Evolutionary conservation across 331 rosid genomes (phyloP), one percentile per base, ranked within the genome.

Genomic region (Ulmus americana): DNA sequence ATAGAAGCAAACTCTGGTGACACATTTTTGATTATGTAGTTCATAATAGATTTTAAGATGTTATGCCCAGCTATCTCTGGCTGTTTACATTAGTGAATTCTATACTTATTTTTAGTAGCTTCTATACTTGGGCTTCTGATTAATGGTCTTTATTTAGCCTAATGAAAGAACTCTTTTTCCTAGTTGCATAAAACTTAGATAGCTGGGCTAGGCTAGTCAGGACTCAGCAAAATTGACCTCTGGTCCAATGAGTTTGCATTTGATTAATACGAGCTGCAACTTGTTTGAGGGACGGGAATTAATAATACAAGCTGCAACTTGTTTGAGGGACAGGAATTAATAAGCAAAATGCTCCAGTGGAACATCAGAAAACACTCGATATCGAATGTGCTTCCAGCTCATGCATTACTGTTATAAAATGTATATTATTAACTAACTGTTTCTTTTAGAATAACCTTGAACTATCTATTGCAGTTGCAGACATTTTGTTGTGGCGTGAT

Each of bases 401-500:
- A 41, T 14, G 10, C 35, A n/a, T 6, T n/a, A 55, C 18, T 50
- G 63, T 61, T 54, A 67, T 39, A 42, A 47, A 61, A 20, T 45
- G 1, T 65, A 38, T 16, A 55, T 70, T 43, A 10, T 65, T 46
- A 15, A 9, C 65, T 42, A 43, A 52, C 20, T 52, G 39, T 20
- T 5, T 39, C 67, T 49, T 6, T 22, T 12, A 50, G 66, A 57
- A 61, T 87, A 76, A 83, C 65, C 40, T 70, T 61, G 49, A 61
- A 39, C 63, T 82, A 64, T 83, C 20, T 75, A 74, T 68, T 70
- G 77, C 91, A 91, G 97, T 86, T 77, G 96, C 97, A 39, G 81
- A 72, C 49, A 64, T 91, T 76, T 76, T 91, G 84, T 82, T 84
- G 77, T 91, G 97, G 97, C 91, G 95, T 70, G 82, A 91, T n/a